A percentile compares a stretch with the other conserved stretches of the same genome.
phyloP scores from a whole-genome alignment of 78 protist species.

The Monocercomonoides exilis region DNA sequence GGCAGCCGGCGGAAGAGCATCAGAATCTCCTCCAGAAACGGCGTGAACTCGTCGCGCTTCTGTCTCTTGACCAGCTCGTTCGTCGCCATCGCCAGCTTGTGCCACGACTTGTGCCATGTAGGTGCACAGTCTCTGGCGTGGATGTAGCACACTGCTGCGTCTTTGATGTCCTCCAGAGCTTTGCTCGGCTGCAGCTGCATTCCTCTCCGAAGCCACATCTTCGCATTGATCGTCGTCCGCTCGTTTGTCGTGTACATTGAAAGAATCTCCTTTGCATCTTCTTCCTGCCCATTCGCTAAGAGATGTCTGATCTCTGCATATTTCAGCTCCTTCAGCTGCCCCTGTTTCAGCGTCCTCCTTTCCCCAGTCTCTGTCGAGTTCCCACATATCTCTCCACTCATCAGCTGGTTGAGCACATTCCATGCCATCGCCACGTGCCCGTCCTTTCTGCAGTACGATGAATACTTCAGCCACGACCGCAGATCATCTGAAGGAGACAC shows the following conservation, averaged over 20 bases:
- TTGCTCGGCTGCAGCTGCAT: not conserved
- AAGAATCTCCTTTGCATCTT: not conserved
- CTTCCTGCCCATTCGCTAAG: not conserved
- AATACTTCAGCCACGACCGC: not conserved
- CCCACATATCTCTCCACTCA: too few relatives aligned
- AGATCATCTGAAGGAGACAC: not conserved
- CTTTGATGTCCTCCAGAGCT: not conserved
- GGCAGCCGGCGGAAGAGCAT: not conserved
- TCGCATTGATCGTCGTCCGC: not conserved
- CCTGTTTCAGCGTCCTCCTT: too few relatives aligned
- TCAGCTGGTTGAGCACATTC: too few relatives aligned
- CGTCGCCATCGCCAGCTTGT: constrained; percentile 1
- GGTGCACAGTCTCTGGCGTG: not conserved
- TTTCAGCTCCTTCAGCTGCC: too few relatives aligned
- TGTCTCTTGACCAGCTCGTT: not conserved
- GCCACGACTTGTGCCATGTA: not conserved
- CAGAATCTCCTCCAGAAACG: not conserved
- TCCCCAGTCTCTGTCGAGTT: too few relatives aligned
- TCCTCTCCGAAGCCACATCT: not conserved
- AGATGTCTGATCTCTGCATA: not conserved
- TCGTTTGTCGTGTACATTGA: not conserved
- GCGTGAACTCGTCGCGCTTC: not conserved
- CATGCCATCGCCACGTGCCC: too few relatives aligned
- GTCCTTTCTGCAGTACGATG: constrained; percentile 12
- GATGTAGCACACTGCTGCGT: not conserved